Conservation (phyloP, 805 yeast genomes). For the Kluyveromyces aestuarii region DNA sequence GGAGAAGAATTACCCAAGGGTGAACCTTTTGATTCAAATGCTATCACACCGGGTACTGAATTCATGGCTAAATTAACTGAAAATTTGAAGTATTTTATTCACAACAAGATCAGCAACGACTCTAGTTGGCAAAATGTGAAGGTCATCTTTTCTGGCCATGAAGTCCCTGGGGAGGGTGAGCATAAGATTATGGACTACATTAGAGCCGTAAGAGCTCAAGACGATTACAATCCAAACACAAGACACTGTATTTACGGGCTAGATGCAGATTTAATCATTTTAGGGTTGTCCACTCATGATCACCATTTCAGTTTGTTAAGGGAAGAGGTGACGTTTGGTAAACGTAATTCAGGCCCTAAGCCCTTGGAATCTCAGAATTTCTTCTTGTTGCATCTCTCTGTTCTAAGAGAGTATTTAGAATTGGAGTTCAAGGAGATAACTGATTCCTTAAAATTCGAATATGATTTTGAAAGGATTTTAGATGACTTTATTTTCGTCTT, state of each 20-base stretch:
- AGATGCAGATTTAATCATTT: conserved; percentile 93
- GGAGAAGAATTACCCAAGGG: conserved; percentile 76
- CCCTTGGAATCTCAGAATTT: conserved; percentile 72
- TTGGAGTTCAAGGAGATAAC: conserved; percentile 72
- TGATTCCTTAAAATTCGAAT: conserved; percentile 52
- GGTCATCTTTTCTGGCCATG: conserved; percentile 81
- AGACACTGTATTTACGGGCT: conserved; percentile 93
- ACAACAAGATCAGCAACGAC: conserved; percentile 80
- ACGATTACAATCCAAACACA: conserved; percentile 64
- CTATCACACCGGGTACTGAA: conserved; percentile 95
- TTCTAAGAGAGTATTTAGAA: conserved; percentile 84
- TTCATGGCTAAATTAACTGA: conserved; percentile 85
- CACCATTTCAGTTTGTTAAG: conserved; percentile 92
- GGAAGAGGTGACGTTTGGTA: conserved; percentile 91
- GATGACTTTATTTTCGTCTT: conserved; percentile 89
- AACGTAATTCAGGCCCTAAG: conserved; percentile 29
- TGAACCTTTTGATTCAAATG: conserved; percentile 76
- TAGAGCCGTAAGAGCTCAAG: conserved; percentile 66
- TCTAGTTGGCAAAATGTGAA: conserved; percentile 75
- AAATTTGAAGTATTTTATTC: conserved; percentile 78
- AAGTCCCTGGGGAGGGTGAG: conserved; percentile 98
- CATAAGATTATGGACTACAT: conserved; percentile 94
- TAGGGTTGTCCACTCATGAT: conserved; percentile 85
- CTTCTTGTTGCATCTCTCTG: conserved; percentile 70
- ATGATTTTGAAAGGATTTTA: conserved; percentile 77